Evolutionary conservation across 306 rosid species (phyloP).

Genomic region (Fragaria nilgerrensis): DNA sequence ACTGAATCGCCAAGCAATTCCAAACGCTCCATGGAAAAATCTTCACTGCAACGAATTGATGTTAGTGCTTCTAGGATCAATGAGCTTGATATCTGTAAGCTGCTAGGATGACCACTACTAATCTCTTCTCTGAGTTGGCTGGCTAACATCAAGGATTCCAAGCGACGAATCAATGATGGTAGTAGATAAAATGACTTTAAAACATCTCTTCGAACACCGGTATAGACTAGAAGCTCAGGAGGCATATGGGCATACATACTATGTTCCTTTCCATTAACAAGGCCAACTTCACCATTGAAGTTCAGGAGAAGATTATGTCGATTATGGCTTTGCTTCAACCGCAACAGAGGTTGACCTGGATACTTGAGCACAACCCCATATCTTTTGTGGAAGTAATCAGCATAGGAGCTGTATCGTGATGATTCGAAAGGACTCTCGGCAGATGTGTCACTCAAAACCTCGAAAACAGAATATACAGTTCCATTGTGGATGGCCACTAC

Average conservation of each 20-base stretch:
- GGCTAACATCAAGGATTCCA: conserved; percentile 80
- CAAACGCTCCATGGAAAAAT: conserved; percentile 85
- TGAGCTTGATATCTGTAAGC: conserved; percentile 52
- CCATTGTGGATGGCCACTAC: conserved; percentile 88
- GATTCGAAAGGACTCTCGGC: conserved; percentile 86
- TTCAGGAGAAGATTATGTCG: conserved; percentile 89
- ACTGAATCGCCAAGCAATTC: conserved; percentile 97
- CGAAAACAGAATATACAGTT: conserved; percentile 62
- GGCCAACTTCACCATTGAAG: conserved; percentile 53
- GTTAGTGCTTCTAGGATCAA: conserved; percentile 91
- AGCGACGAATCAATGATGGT: conserved; percentile 81
- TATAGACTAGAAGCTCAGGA: conserved; percentile 68
- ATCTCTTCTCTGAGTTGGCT: conserved; percentile 86
- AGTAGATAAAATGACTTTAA: conserved; percentile 69
- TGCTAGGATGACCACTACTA: conserved; percentile 31
- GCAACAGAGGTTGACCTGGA: conserved; percentile 66
- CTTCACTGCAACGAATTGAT: conserved; percentile 69
- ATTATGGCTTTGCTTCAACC: conserved; percentile 86
- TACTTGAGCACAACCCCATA: conserved; percentile 25
- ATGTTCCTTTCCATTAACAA: conserved; percentile 36
- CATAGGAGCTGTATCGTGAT: conserved; percentile 35
- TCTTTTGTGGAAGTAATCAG: conserved; percentile 60
- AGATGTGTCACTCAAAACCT: conserved; percentile 35
- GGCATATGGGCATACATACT: conserved; percentile 68
- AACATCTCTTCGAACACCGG: conserved; percentile 57